phyloP scores from a whole-genome alignment of 768 basidiomycete genomes.

The Pholiota microspora region DNA sequence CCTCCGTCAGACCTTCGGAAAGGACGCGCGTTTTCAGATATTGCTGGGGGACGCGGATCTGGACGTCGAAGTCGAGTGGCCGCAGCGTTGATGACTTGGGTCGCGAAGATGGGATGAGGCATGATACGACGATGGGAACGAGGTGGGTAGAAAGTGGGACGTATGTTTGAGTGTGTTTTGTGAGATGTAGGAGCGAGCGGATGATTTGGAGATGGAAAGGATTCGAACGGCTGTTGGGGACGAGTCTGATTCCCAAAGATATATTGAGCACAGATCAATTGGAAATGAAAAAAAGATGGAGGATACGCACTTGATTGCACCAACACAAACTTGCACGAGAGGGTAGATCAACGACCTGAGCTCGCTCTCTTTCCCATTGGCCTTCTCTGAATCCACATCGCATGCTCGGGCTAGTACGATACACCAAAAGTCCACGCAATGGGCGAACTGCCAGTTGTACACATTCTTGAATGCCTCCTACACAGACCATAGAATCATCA shows the following conservation, averaged over 20 bases:
- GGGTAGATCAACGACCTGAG: constrained; percentile 92
- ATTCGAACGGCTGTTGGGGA: constrained; percentile 88
- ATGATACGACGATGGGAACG: constrained; percentile 80
- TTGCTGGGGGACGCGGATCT: constrained; percentile 84
- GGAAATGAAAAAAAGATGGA: neutral
- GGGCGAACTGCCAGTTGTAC: constrained; percentile 98
- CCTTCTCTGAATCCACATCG: constrained; percentile 51
- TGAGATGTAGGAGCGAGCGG: constrained; percentile 84
- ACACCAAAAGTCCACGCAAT: constrained; percentile 95
- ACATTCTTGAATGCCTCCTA: constrained; percentile 92
- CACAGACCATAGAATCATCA: constrained; percentile 10
- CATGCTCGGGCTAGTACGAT: constrained; percentile 84
- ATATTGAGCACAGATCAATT: constrained; percentile 10
- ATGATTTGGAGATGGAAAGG: constrained; percentile 93
- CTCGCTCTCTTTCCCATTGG: constrained; percentile 64
- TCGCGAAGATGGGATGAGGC: constrained; percentile 63
- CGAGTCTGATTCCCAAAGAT: constrained; percentile 54
- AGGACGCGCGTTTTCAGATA: constrained; percentile 89
- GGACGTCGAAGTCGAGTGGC: constrained; percentile 85
- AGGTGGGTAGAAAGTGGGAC: constrained; percentile 87
- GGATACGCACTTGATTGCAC: constrained; percentile 79
- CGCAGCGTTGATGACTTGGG: constrained; percentile 84
- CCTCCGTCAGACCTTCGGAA: constrained; percentile 79
- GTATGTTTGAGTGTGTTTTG: constrained; percentile 79
- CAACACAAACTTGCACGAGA: constrained; percentile 90